Base-by-base conservation (phyloP, 2,329 filamentous ascomycete species). In the Blastomyces emzantsi region DNA sequence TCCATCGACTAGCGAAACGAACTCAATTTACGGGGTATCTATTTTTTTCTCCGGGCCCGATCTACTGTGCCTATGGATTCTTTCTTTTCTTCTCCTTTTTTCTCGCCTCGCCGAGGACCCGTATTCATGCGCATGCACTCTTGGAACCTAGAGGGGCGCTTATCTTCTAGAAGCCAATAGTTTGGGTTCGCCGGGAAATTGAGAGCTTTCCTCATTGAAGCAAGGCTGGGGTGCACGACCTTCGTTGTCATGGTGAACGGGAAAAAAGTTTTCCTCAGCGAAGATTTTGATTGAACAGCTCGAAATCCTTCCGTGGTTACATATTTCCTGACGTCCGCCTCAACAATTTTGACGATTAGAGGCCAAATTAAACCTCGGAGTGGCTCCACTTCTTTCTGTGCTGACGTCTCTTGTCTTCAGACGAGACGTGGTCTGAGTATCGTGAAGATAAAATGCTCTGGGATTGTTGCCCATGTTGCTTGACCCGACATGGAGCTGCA, bases 141-240 rank as follows among this genome's bases (percentile, higher is more conserved):
- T 6, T 11, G 25, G 22, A 51, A 9, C 30, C 30, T 39, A 7
- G 22, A 13, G 47, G 11, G 28, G 15, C 49, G 22, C n/a, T 56
- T 22, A 39, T 39, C 11, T 51, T 51, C 47, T 43, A 52, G 30
- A 55, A 51, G 41, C n/a, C 60, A 52, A 62, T 45, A 59, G 56
- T 47, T 59, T 39, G 30, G 3, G 56, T 25, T 47, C 45, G 39
- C 36, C 49, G 22, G 52, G 45, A 36, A 52, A 61, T 61, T 41
- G 25, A 36, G 19, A 54, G 19, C 60, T 36, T 54, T 43, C 13
- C n/a, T 39, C 7, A 55, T 54, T 51, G 49, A 61, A 52, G 45
- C 36, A 61, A 33, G 41, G 15, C 54, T 15, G 30, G 30, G 54
- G 7, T 33, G 51, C 47, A 17, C 25, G 54, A 36, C 19, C 30